Evolutionary conservation across 2,329 filamentous ascomycete species (phyloP).

Genomic region (Fusarium verticillioides): DNA sequence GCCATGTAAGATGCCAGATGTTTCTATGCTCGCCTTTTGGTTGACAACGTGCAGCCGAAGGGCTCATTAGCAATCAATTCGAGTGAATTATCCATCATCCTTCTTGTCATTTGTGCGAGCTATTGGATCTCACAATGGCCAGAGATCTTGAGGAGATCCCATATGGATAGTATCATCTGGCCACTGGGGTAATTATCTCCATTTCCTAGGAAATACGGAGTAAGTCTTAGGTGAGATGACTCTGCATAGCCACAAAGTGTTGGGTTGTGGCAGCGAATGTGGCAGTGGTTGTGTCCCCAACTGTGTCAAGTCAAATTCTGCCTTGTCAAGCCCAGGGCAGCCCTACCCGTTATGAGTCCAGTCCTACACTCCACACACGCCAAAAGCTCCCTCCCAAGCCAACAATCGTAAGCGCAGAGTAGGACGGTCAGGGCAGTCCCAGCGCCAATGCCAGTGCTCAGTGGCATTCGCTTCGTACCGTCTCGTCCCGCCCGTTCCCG

Average conservation of each 20-base stretch:
- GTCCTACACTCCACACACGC: constrained; percentile 17
- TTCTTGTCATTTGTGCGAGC: neutral
- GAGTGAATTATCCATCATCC: constrained; percentile 1
- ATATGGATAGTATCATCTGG: constrained; percentile 1
- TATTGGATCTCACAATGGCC: constrained; percentile 5
- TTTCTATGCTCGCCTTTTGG: constrained; percentile 7
- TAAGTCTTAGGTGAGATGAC: constrained; percentile 8
- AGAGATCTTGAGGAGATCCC: neutral
- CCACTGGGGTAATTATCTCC: constrained; percentile 7
- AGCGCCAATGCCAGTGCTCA: constrained; percentile 6
- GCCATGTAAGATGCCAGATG: constrained; percentile 7
- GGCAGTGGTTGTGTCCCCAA: constrained; percentile 2
- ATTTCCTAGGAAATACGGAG: neutral
- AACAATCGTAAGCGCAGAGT: neutral
- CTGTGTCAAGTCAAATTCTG: constrained; percentile 14
- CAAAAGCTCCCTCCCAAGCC: constrained; percentile 23
- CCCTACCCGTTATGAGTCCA: constrained; percentile 27
- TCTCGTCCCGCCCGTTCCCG: constrained; percentile 43
- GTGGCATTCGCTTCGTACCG: constrained; percentile 41
- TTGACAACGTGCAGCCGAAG: constrained; percentile 24
- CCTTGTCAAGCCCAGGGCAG: constrained; percentile 23
- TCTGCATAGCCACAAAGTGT: constrained; percentile 25
- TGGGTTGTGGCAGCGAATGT: constrained; percentile 9
- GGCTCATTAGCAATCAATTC: constrained; percentile 6
- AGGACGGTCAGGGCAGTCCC: neutral